phyloP scores from a whole-genome alignment of 2,329 filamentous ascomycete species.

The Peltaster fructicola region DNA sequence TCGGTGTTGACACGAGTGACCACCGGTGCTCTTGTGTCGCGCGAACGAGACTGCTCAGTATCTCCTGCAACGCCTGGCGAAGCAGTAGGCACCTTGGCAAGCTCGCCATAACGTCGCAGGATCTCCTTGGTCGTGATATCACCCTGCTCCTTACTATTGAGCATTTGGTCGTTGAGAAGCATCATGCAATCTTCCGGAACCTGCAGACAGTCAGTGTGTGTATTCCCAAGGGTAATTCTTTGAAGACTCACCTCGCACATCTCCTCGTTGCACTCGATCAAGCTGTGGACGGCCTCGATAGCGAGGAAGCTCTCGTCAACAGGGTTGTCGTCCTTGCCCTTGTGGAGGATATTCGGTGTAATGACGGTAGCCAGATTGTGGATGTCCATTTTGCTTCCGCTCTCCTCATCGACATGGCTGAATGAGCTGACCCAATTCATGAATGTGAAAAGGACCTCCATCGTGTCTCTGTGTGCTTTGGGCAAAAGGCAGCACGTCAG shows the following conservation, averaged over 20 bases:
- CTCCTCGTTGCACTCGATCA: slow-evolving; percentile 85
- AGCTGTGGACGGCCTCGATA: slow-evolving; percentile 77
- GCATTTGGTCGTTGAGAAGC: slow-evolving; percentile 63
- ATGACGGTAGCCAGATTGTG: slow-evolving; percentile 96
- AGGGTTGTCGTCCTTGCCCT: slow-evolving; percentile 14
- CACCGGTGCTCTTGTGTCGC: slow-evolving; percentile 21
- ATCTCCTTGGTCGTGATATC: slow-evolving; percentile 97
- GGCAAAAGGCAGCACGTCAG: slow-evolving; percentile 70
- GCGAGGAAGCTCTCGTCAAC: slow-evolving; percentile 77
- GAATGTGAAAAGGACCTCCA: slow-evolving; percentile 92
- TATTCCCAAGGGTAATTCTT: background rate
- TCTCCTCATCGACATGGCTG: slow-evolving; percentile 91
- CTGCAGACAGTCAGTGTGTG: slow-evolving; percentile 31
- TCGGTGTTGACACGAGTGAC: slow-evolving; percentile 73
- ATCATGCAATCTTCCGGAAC: slow-evolving; percentile 83
- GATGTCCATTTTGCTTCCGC: slow-evolving; percentile 96
- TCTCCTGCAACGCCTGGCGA: slow-evolving; percentile 30
- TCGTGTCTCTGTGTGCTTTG: slow-evolving; percentile 77
- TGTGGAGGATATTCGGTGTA: slow-evolving; percentile 73
- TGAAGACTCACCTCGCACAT: slow-evolving; percentile 73
- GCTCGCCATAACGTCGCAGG: slow-evolving; percentile 77
- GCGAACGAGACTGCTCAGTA: slow-evolving; percentile 11
- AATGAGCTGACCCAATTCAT: slow-evolving; percentile 96
- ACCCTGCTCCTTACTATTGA: slow-evolving; percentile 64
- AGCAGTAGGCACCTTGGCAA: slow-evolving; percentile 44